phyloP scores from a whole-genome alignment of 2,329 filamentous ascomycete species.

The Neobulgaria alba region DNA sequence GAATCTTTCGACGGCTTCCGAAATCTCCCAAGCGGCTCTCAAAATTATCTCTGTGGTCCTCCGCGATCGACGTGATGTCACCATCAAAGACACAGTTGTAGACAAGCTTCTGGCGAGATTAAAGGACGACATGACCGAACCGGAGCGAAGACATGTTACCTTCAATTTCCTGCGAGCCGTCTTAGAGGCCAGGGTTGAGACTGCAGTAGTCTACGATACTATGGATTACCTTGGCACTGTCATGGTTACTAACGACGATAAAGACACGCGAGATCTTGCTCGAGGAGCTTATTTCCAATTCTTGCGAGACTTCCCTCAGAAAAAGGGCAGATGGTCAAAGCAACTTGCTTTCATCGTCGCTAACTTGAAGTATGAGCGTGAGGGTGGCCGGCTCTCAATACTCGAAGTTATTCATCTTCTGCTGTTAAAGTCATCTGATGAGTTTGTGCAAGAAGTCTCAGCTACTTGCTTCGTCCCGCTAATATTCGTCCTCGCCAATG shows the following conservation, averaged over 20 bases:
- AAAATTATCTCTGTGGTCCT: constrained; percentile 83
- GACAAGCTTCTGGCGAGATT: constrained; percentile 76
- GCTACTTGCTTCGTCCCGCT: constrained; percentile 78
- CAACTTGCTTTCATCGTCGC: constrained; percentile 82
- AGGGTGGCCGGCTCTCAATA: constrained; percentile 81
- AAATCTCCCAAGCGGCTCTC: constrained; percentile 77
- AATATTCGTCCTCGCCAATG: constrained; percentile 78
- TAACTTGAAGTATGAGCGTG: constrained; percentile 84
- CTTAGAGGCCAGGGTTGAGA: constrained; percentile 75
- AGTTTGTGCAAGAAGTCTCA: constrained; percentile 74
- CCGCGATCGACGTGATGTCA: constrained; percentile 67
- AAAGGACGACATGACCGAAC: constrained; percentile 84
- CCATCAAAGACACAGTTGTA: constrained; percentile 71
- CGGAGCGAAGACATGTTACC: constrained; percentile 82
- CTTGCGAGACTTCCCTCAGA: constrained; percentile 87
- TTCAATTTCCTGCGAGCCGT: constrained; percentile 91
- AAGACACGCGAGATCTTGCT: constrained; percentile 77
- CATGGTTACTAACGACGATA: constrained; percentile 94
- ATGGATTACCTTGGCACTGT: constrained; percentile 82
- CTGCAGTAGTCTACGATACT: constrained; percentile 82
- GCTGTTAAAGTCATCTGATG: constrained; percentile 75
- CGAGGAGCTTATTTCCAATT: constrained; percentile 91
- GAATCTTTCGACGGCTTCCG: constrained; percentile 69
- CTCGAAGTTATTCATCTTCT: constrained; percentile 86
- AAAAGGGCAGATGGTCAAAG: constrained; percentile 78